Evolutionary conservation across 345 rosid species (phyloP), one percentile per base, ranked within the genome.

Genomic region (Populus nigra): DNA sequence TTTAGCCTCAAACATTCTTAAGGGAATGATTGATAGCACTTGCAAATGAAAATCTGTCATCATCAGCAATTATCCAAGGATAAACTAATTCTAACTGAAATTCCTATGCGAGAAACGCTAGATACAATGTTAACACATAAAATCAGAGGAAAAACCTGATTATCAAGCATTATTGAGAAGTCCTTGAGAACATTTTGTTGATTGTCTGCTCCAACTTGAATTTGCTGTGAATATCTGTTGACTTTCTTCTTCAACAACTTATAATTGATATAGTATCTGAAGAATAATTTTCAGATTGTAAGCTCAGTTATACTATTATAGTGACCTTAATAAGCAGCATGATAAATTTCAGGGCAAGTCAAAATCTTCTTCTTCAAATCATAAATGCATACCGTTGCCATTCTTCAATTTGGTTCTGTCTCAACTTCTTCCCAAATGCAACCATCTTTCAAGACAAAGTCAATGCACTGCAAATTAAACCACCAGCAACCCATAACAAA

Each of bases 211-310:
- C 81, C 82, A 49, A 66, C 69, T 18, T 84, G 80, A 38, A 83
- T 66, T 61, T 88, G 83, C 47, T 81, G 87, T 20, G 81, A 31
- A 73, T 88, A 88, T 47, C 84, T 76, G 59, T 88, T 88, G 38
- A 88, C 87, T 78, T 81, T 88, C 85, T 84, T 88, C 85, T 88
- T 88, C 87, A 88, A 74, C 33, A 84, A 72, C 69, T 88, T 88
- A 66, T 86, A 88, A 81, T 83, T 72, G 13, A 88, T 88, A 65
- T 88, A 88, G 74, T 86, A 86, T 67, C 90, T 88, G 83, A 41
- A 77, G 38, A 57, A 4, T 35, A 68, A 65, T 7, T 9, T 59
- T 1, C 36, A 71, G 23, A 61, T 68, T 61, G 35, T 33, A 47
- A 16, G 61, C 22, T 25, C 5, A 55, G 2, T 12, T 10, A 41